Evolutionary conservation across 2,329 filamentous ascomycete genomes (phyloP).

Genomic region (Didymella arachidicola): DNA sequence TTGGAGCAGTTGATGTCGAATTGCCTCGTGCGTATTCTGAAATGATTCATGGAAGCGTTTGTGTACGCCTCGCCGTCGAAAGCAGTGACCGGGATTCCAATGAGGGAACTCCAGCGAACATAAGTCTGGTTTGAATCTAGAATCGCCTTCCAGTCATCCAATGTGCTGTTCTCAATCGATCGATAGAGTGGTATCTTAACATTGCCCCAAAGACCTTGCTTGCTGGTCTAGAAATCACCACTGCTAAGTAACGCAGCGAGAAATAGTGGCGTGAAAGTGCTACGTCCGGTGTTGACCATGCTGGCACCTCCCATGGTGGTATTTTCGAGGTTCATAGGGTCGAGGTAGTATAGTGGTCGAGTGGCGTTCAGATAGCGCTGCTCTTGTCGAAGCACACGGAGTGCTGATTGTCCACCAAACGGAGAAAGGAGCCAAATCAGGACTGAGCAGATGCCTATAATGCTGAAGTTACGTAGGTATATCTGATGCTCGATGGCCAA

Average conservation of each 20-base stretch:
- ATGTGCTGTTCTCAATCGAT: conserved; percentile 29
- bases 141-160: conserved; percentile 31
- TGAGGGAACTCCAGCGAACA: conserved; percentile 35
- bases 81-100: conserved; percentile 34
- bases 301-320: conserved; percentile 25
- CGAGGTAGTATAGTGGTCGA: conserved; percentile 31
- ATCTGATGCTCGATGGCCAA: conserved; percentile 43
- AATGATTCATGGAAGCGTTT: conserved; percentile 21
- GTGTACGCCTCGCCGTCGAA: conserved; percentile 7
- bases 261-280: conserved; percentile 31
- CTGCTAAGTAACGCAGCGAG: conserved; percentile 38
- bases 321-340: conserved; percentile 20
- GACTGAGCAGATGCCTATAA: conserved; percentile 35
- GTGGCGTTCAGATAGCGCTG: conserved; percentile 19
- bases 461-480: conserved; percentile 33
- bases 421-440: conserved; percentile 42
- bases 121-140: conserved; percentile 22
- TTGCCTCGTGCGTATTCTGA: conserved; percentile 37
- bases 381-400: conserved; percentile 35
- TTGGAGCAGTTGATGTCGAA: conserved; percentile 38
- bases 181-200: conserved; percentile 38
- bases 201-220: conserved; percentile 42
- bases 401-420: conserved; percentile 41
- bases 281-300: conserved; percentile 26
- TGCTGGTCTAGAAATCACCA: conserved; percentile 29